A percentile compares a stretch with the other conserved stretches of the same genome.
Conservation (phyloP, 805 yeast species). For the Kazachstania kunashirensis region DNA sequence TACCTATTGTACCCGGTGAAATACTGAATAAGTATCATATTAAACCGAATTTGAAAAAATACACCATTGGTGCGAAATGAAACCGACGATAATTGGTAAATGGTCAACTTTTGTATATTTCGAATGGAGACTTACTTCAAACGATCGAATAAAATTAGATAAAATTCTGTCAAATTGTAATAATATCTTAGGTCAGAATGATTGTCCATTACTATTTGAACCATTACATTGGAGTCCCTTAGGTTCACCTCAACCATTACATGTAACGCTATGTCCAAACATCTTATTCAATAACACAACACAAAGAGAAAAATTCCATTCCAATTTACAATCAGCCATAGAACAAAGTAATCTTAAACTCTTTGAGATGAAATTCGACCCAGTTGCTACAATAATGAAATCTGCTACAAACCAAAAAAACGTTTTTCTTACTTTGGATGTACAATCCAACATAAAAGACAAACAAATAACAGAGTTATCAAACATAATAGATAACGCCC, state of each 20-base stretch:
- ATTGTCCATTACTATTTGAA: slow-evolving; percentile 8
- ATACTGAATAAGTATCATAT: slow-evolving; percentile 20
- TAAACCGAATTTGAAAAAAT: slow-evolving; percentile 18
- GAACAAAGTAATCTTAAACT: background rate
- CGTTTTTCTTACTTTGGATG: background rate
- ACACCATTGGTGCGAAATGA: too few species aligned
- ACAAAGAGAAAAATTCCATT: slow-evolving; percentile 8
- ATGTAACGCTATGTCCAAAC: slow-evolving; percentile 19
- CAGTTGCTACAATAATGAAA: background rate
- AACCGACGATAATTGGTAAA: background rate
- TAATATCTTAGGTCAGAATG: background rate
- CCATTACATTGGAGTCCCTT: slow-evolving; percentile 19
- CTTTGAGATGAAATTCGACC: slow-evolving; percentile 2
- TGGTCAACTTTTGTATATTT: slow-evolving; percentile 19
- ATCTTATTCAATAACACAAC: slow-evolving; percentile 6
- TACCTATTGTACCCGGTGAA: slow-evolving; percentile 16
- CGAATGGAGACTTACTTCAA: slow-evolving; percentile 17
- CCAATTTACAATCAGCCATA: background rate
- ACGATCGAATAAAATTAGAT: slow-evolving; percentile 12
- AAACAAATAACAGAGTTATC: background rate
- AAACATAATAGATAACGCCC: background rate
- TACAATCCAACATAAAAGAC: background rate
- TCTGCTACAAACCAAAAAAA: background rate
- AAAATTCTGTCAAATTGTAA: slow-evolving; percentile 8
- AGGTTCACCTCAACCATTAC: slow-evolving; percentile 24